phyloP scores from a whole-genome alignment of 75 land plant species.

The Sequoia sempervirens region DNA sequence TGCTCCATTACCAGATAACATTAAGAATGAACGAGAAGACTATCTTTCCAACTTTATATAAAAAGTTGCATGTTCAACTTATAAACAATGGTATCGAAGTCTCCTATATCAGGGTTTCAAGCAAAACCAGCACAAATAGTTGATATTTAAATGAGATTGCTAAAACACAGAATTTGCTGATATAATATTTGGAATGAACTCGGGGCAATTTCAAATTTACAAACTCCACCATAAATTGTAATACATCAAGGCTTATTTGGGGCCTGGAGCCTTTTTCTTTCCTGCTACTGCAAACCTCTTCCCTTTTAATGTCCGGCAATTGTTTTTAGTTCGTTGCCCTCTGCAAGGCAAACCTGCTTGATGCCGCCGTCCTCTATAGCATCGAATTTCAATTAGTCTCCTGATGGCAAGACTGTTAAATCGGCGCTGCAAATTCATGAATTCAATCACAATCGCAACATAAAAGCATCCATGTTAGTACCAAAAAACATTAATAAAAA shows the following conservation, averaged over 20 bases:
- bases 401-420: slow-evolving; percentile 65
- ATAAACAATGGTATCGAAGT: not conserved
- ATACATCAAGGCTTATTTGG: slow-evolving; percentile 1
- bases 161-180: not conserved
- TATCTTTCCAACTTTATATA: not conserved
- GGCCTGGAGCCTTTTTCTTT: slow-evolving; percentile 78
- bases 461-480: not conserved
- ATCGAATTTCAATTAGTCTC: slow-evolving; percentile 89
- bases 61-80: not conserved
- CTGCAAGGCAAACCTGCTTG: slow-evolving; percentile 75
- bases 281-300: slow-evolving; percentile 79
- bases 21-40: not conserved
- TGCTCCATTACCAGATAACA: not conserved
- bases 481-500: no score
- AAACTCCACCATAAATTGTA: not conserved
- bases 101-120: not conserved
- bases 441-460: not conserved
- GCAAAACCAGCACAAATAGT: slow-evolving; percentile 1
- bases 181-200: not conserved
- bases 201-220: not conserved
- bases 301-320: slow-evolving; percentile 84
- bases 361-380: slow-evolving; percentile 87
- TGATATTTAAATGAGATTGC: not conserved
- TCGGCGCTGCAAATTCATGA: slow-evolving; percentile 50
- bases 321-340: slow-evolving; percentile 96